phyloP scores from a whole-genome alignment of 768 basidiomycete species.

The Kwoniella dejecticola region DNA sequence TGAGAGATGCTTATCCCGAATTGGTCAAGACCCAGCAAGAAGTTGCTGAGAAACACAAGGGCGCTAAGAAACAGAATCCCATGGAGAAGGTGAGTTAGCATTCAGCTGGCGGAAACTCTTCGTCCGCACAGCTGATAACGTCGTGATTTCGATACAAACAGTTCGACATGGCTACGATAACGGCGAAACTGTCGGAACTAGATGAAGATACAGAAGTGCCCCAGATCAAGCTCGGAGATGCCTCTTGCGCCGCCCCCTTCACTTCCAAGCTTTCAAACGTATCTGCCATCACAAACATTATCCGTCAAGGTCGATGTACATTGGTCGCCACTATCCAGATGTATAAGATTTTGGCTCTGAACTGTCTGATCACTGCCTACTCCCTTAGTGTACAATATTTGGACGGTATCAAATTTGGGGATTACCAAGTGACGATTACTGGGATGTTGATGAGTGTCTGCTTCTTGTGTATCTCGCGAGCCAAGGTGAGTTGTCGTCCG shows the following conservation, averaged over 20 bases:
- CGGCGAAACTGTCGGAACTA: slow-evolving; percentile 84
- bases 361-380: slow-evolving; percentile 98
- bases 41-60: slow-evolving; percentile 65
- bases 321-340: slow-evolving; percentile 98
- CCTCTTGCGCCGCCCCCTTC: slow-evolving; percentile 97
- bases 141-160: slow-evolving; percentile 56
- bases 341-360: slow-evolving; percentile 98
- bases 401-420: slow-evolving; percentile 98
- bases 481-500: slow-evolving; percentile 68
- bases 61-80: slow-evolving; percentile 76
- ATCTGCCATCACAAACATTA: slow-evolving; percentile 92
- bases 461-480: slow-evolving; percentile 96
- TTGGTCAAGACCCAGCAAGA: slow-evolving; percentile 85
- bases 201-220: slow-evolving; percentile 91
- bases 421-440: slow-evolving; percentile 96
- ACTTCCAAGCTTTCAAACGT: slow-evolving; percentile 98
- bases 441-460: slow-evolving; percentile 98
- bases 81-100: slow-evolving; percentile 74
- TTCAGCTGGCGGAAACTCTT: too few species aligned
- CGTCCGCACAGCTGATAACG: background rate
- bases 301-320: slow-evolving; percentile 96
- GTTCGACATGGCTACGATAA: slow-evolving; percentile 78
- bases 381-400: slow-evolving; percentile 95
- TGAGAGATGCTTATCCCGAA: slow-evolving; percentile 85
- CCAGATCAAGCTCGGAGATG: slow-evolving; percentile 99